A percentile compares a stretch with the other conserved stretches of the same genome.
phyloP scores from a whole-genome alignment of 139 green algal genomes.

The Deuterostichococcus epilithicus region DNA sequence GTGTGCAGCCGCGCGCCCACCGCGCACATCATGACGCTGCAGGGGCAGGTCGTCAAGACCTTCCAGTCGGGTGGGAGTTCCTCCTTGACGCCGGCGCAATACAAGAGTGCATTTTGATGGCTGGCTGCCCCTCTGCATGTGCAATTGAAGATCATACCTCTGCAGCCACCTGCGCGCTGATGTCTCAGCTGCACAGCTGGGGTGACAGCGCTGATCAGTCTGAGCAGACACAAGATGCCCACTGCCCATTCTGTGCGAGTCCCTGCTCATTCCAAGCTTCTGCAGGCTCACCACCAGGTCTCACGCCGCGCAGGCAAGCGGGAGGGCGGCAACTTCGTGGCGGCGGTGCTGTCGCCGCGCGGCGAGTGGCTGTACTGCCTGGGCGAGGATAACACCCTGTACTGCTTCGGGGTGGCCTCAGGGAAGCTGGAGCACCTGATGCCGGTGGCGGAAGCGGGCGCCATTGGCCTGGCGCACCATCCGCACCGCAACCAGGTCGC shows the following conservation, averaged over 20 bases:
- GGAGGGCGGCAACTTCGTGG: slow-evolving; percentile 78
- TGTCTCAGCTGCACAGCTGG: too few species aligned
- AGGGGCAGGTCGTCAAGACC: slow-evolving; percentile 69
- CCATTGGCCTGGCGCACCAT: slow-evolving; percentile 89
- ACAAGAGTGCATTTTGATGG: too few species aligned
- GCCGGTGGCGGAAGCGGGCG: slow-evolving; percentile 77
- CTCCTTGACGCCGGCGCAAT: too few species aligned
- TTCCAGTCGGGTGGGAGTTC: slow-evolving; percentile 52
- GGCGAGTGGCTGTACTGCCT: slow-evolving; percentile 90
- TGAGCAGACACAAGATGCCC: too few species aligned
- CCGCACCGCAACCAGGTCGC: slow-evolving; percentile 92
- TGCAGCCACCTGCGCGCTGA: not conserved
- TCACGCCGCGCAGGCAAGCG: slow-evolving; percentile 37
- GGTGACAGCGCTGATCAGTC: too few species aligned
- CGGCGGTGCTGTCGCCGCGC: slow-evolving; percentile 62
- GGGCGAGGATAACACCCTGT: slow-evolving; percentile 78
- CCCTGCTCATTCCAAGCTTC: too few species aligned
- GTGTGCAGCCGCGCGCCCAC: slow-evolving; percentile 76
- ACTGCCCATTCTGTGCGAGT: too few species aligned
- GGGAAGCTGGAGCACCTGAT: slow-evolving; percentile 88
- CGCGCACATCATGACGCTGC: slow-evolving; percentile 83
- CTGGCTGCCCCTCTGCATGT: too few species aligned
- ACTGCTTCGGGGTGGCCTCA: slow-evolving; percentile 61
- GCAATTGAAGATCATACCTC: too few species aligned
- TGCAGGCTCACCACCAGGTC: too few species aligned